phyloP scores from a whole-genome alignment of 2,329 filamentous ascomycete species.

The Bipolaris cookei region DNA sequence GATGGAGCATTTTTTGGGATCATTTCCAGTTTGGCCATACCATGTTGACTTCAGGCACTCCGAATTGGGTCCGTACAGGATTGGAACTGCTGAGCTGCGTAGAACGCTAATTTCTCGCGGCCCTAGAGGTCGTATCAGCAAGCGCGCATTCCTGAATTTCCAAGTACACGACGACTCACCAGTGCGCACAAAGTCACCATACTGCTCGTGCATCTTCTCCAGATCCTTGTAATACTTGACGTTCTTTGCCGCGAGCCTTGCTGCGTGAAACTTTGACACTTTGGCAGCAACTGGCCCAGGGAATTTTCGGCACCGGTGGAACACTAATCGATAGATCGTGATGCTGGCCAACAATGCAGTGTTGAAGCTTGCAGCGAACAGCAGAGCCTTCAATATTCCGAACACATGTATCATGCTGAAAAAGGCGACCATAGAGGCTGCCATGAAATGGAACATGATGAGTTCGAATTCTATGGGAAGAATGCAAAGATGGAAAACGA shows the following conservation, averaged over 20 bases:
- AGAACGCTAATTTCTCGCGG: constrained; percentile 36
- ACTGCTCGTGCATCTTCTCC: constrained; percentile 35
- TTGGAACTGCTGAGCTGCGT: constrained; percentile 25
- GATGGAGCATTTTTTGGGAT: constrained; percentile 29
- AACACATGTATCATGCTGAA: constrained; percentile 18
- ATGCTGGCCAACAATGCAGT: constrained; percentile 28
- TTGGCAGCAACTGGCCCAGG: constrained; percentile 33
- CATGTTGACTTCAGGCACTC: constrained; percentile 36
- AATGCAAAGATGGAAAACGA: constrained; percentile 29
- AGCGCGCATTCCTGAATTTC: neutral
- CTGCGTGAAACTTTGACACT: constrained; percentile 38
- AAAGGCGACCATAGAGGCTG: constrained; percentile 15
- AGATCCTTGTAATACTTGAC: constrained; percentile 40
- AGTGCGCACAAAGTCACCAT: constrained; percentile 46
- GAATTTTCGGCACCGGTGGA: constrained; percentile 35
- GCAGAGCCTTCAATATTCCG: constrained; percentile 13
- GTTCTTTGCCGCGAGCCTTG: constrained; percentile 33
- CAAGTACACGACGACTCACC: constrained; percentile 24
- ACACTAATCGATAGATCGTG: constrained; percentile 30
- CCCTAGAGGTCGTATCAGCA: constrained; percentile 12
- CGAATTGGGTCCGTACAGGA: constrained; percentile 32
- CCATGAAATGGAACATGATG: constrained; percentile 36
- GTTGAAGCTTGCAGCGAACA: constrained; percentile 19
- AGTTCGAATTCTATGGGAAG: constrained; percentile 31
- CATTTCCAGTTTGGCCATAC: constrained; percentile 33